These are phyloP conservation scores for Phytophthora fragariae DNA, from an alignment of 352 stramenopile species.

Conservation along the genomic window DNA sequence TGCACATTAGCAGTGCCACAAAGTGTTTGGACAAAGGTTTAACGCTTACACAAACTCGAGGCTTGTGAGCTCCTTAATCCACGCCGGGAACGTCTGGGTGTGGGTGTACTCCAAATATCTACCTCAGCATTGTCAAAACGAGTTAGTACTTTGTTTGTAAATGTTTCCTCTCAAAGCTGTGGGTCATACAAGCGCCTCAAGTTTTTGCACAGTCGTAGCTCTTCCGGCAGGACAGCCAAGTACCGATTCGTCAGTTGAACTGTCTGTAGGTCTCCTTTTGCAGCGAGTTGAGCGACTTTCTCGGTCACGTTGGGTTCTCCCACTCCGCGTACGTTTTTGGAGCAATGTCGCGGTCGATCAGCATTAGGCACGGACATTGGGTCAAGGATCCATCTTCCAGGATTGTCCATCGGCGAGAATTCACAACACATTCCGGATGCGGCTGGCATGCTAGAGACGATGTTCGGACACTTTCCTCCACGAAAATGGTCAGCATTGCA, in stretches of 20 bases:
- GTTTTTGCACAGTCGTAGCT: conserved; percentile 35
- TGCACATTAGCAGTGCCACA: too few species aligned
- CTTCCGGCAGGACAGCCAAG: conserved; percentile 21
- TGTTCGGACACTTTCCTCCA: too few species aligned
- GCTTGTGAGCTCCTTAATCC: conserved; percentile 26
- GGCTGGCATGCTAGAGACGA: background rate
- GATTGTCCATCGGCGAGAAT: background rate
- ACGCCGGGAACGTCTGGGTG: conserved; percentile 11
- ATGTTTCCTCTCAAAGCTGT: too few species aligned
- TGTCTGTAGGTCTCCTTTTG: background rate
- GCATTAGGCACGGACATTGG: background rate
- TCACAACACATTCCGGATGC: background rate
- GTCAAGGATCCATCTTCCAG: background rate
- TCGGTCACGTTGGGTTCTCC: background rate
- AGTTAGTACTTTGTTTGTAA: too few species aligned
- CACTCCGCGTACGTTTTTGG: background rate
- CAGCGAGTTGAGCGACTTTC: background rate
- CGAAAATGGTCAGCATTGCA: background rate
- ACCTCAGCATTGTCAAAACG: too few species aligned
- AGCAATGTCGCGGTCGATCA: background rate
- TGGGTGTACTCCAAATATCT: conserved; percentile 36
- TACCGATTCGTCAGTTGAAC: background rate
- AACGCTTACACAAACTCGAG: conserved; percentile 41
- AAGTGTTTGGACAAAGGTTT: too few species aligned
- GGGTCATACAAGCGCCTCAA: background rate